Percentiles rank a stretch among this genome's conserved stretches.
Evolutionary conservation across 2,329 filamentous ascomycete genomes (phyloP).

Genomic region (Macroventuria anomochaeta): DNA sequence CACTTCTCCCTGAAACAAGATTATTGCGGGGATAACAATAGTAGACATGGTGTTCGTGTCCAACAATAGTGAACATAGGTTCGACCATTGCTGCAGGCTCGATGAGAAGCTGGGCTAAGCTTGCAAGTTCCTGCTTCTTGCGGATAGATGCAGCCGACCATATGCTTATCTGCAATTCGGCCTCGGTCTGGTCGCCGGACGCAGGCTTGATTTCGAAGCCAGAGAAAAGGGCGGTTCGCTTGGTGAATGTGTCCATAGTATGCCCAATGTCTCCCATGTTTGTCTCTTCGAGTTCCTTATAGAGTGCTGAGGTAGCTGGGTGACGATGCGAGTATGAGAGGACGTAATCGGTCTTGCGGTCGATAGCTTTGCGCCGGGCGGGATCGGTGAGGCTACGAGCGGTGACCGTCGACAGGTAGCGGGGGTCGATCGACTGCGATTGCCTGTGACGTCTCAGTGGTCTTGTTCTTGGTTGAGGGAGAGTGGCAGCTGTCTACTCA

Average conservation of each 20-base stretch:
- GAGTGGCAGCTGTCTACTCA: not conserved
- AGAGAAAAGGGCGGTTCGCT: constrained; percentile 25
- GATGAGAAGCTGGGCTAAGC: constrained; percentile 3
- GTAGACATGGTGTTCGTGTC: constrained; percentile 25
- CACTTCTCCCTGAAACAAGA: constrained; percentile 20
- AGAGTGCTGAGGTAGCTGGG: constrained; percentile 22
- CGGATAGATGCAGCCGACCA: constrained; percentile 27
- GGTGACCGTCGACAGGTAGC: not conserved
- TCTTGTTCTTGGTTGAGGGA: not conserved
- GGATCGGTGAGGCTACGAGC: not conserved
- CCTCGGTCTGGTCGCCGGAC: constrained; percentile 20
- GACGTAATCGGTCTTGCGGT: constrained; percentile 26
- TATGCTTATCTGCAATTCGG: constrained; percentile 27
- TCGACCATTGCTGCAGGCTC: constrained; percentile 19
- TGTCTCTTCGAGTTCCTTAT: constrained; percentile 19
- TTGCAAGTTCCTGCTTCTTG: constrained; percentile 27
- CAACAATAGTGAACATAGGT: constrained; percentile 27
- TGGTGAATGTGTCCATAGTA: constrained; percentile 23
- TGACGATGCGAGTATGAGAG: constrained; percentile 28
- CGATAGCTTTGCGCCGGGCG: constrained; percentile 3
- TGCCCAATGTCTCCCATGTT: constrained; percentile 19
- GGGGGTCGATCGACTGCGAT: constrained; percentile 26
- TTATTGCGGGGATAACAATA: constrained; percentile 24
- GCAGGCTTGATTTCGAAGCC: constrained; percentile 25
- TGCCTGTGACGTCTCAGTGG: constrained; percentile 13